phyloP scores from a whole-genome alignment of 768 basidiomycete species.

The Mycena sanguinolenta region DNA sequence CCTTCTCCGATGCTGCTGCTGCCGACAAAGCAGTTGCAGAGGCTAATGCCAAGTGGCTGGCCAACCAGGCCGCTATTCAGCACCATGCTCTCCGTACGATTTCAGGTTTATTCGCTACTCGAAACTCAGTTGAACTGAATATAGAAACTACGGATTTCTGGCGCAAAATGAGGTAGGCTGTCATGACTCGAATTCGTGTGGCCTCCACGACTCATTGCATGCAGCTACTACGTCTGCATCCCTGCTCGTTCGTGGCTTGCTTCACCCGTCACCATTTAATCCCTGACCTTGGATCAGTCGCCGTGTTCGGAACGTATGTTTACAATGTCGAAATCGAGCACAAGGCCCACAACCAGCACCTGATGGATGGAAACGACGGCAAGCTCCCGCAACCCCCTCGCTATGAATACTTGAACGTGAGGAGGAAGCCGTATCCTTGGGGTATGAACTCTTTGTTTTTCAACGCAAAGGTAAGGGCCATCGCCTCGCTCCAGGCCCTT shows the following conservation, averaged over 20 bases:
- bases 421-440: conserved; percentile 89
- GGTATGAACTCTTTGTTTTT: conserved; percentile 87
- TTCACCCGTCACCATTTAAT: conserved; percentile 13
- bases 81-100: conserved; percentile 76
- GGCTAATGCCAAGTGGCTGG: conserved; percentile 57
- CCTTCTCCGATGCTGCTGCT: conserved; percentile 50
- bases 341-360: conserved; percentile 75
- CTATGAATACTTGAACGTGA: conserved; percentile 84
- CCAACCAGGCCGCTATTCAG: conserved; percentile 67
- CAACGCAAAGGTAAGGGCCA: conserved; percentile 73
- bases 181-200: conserved; percentile 16
- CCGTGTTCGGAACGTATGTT: conserved; percentile 65
- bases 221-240: conserved; percentile 80
- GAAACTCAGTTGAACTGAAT: conserved; percentile 21
- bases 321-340: conserved; percentile 75
- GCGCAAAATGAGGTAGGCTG: conserved; percentile 85
- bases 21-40: conserved; percentile 43
- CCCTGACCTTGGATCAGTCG: conserved; percentile 50
- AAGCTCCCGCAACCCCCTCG: conserved; percentile 76
- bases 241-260: conserved; percentile 74
- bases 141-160: conserved; percentile 84
- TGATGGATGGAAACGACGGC: conserved; percentile 80
- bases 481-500: background rate
- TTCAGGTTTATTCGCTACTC: conserved; percentile 3
- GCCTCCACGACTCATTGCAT: conserved; percentile 35